A percentile compares a stretch with the other conserved stretches of the same genome.
phyloP scores from a whole-genome alignment of 192 early-diverging fungal species.

The Gigaspora rosea region DNA sequence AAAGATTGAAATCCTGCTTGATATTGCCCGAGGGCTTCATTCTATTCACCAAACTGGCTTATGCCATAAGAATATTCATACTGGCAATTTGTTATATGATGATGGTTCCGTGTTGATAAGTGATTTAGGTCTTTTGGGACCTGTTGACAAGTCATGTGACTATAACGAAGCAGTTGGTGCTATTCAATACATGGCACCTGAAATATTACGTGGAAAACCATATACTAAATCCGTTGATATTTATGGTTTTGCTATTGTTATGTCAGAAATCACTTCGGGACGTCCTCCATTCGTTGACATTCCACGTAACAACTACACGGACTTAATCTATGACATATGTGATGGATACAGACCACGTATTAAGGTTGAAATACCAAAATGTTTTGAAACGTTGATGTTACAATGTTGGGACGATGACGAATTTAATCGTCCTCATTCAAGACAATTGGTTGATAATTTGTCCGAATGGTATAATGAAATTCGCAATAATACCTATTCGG shows the following conservation, averaged over 20 bases:
- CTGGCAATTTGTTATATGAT: slow-evolving; percentile 7
- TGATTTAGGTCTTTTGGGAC: slow-evolving; percentile 1
- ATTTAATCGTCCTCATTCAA: neutral
- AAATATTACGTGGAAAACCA: neutral
- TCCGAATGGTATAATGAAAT: neutral
- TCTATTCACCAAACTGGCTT: slow-evolving; percentile 7
- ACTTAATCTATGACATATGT: slow-evolving; percentile 8
- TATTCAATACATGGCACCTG: slow-evolving; percentile 7
- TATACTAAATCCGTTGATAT: slow-evolving; percentile 1
- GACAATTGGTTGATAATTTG: neutral
- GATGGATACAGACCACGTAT: neutral
- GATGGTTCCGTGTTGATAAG: neutral
- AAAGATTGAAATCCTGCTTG: slow-evolving; percentile 9
- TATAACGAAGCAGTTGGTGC: neutral
- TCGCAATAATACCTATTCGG: neutral
- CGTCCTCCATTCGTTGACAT: neutral
- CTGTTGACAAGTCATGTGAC: neutral
- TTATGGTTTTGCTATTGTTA: slow-evolving; percentile 19
- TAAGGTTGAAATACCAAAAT: neutral
- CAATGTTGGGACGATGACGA: slow-evolving; percentile 16
- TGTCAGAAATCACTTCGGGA: neutral
- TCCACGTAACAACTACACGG: neutral
- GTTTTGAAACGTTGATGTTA: slow-evolving; percentile 13
- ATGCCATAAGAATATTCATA: slow-evolving; percentile 16
- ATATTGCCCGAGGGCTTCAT: neutral